Evolutionary conservation across 2,329 filamentous ascomycete genomes (phyloP), one percentile per base, ranked within the genome.

Genomic region (Alternaria dauci): DNA sequence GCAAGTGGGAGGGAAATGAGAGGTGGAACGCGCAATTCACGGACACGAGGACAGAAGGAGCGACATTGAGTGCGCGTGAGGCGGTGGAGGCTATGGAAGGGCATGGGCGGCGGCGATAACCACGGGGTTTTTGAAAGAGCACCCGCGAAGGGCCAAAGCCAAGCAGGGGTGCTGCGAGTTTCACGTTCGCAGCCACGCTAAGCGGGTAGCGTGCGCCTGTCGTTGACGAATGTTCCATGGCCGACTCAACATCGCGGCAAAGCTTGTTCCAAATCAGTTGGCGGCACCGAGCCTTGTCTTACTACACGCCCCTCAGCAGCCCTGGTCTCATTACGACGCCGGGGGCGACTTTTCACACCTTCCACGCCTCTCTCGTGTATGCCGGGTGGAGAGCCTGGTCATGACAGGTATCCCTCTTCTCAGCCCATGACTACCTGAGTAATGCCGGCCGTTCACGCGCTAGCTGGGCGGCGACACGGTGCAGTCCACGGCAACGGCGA

Each of bases 141-240:
- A 58, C 43, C 36, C 23, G 16, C 34, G 34, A 48, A 38, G 50
- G 25, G 36, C 26, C 23, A 51, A 52, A 42, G 52, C 52, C n/a
- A 18, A 41, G 58, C 61, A 61, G 55, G 61, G 61, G 52, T 41
- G 44, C 38, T 41, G 26, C 32, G 61, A 41, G 61, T 63, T 63
- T 63, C 61, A 61, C 34, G 25, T 39, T n/a, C 25, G 16, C 30
- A 52, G 48, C 14, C 28, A 44, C 58, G 61, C 58, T 54, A 48
- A 16, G n/a, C 3, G 18, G 3, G 36, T 51, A 57, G 53, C 34
- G 52, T 48, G 59, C 46, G 59, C 46, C 57, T 60, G 57, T 43
- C 52, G 41, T 34, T 16, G 46, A 47, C 34, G 51, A 48, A 55
- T 56, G 52, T 41, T 34, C 52, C 52, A 55, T 42, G 34, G 32